Conservation (phyloP, 495 filamentous ascomycete species). For the Entonaema liquescens region DNA sequence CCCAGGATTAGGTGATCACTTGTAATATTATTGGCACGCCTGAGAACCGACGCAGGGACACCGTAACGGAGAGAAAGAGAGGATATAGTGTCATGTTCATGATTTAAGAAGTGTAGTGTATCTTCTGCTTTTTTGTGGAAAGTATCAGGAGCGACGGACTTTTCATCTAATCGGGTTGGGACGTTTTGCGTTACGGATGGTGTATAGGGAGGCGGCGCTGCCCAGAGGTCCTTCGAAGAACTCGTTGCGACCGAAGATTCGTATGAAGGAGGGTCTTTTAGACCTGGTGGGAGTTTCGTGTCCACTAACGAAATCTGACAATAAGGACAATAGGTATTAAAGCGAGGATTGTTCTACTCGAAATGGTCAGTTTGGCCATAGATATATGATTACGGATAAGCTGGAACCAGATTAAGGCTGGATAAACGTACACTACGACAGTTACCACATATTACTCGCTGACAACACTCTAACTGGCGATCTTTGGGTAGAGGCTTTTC, state of each 20-base stretch:
- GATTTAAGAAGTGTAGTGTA: slow-evolving; percentile 73
- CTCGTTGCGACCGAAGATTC: slow-evolving; percentile 48
- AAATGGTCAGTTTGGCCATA: slow-evolving; percentile 20
- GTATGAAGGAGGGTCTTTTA: slow-evolving; percentile 68
- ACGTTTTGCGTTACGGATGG: slow-evolving; percentile 23
- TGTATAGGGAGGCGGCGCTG: slow-evolving; percentile 55
- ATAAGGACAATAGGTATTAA: slow-evolving; percentile 72
- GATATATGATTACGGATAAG: not conserved
- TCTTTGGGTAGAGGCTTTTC: slow-evolving; percentile 65
- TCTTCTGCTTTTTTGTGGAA: slow-evolving; percentile 55
- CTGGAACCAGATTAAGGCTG: not conserved
- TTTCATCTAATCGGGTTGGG: slow-evolving; percentile 33
- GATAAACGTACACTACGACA: slow-evolving; percentile 66
- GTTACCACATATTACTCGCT: slow-evolving; percentile 69
- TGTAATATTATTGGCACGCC: slow-evolving; percentile 68
- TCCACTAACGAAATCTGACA: slow-evolving; percentile 58
- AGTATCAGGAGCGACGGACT: slow-evolving; percentile 34
- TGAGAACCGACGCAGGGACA: slow-evolving; percentile 64
- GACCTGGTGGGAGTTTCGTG: slow-evolving; percentile 63
- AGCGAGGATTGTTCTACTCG: slow-evolving; percentile 69
- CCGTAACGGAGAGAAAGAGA: slow-evolving; percentile 74
- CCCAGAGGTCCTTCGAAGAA: slow-evolving; percentile 38
- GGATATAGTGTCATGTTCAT: slow-evolving; percentile 65
- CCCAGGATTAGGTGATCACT: slow-evolving; percentile 71
- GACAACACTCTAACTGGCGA: slow-evolving; percentile 69